These are phyloP conservation scores for Papiliotrema flavescens DNA, from an alignment of 1,284 basidiomycete species.

Conservation along the genomic window DNA sequence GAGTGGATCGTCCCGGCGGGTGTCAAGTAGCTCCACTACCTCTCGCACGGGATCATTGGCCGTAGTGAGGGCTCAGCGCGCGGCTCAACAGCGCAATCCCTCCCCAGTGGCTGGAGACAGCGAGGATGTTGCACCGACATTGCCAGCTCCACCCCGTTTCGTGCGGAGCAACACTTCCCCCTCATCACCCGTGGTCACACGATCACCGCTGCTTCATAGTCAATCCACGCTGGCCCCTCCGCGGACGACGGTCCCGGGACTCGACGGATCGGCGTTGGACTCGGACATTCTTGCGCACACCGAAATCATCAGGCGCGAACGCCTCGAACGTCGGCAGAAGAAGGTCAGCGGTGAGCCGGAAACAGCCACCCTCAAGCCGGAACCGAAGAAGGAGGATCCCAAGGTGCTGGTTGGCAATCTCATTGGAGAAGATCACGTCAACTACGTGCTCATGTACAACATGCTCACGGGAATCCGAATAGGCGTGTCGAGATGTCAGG, in stretches of 20 bases:
- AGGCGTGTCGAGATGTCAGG: constrained; percentile 91
- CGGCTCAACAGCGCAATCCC: constrained; percentile 4
- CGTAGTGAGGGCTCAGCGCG: constrained; percentile 35
- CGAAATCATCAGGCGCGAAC: constrained; percentile 73
- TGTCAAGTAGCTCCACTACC: constrained; percentile 27
- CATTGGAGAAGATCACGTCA: constrained; percentile 94
- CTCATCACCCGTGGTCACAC: neutral
- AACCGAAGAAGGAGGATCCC: constrained; percentile 39
- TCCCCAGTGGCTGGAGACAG: neutral
- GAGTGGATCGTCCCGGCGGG: constrained; percentile 1
- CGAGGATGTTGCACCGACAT: neutral
- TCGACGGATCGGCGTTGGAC: constrained; percentile 46
- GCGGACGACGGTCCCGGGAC: constrained; percentile 33
- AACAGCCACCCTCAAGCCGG: constrained; percentile 13
- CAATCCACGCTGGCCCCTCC: constrained; percentile 24
- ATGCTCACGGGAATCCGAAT: constrained; percentile 98
- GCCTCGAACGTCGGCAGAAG: constrained; percentile 62
- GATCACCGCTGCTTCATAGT: constrained; percentile 26
- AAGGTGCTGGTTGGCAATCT: constrained; percentile 84
- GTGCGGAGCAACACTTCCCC: neutral
- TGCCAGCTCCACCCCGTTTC: no score
- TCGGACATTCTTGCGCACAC: constrained; percentile 77
- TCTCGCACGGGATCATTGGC: constrained; percentile 39
- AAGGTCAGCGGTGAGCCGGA: constrained; percentile 51
- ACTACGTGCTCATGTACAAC: constrained; percentile 99